Evolutionary conservation across 345 rosid genomes (phyloP).

Genomic region (Gossypium rotundifolium): DNA sequence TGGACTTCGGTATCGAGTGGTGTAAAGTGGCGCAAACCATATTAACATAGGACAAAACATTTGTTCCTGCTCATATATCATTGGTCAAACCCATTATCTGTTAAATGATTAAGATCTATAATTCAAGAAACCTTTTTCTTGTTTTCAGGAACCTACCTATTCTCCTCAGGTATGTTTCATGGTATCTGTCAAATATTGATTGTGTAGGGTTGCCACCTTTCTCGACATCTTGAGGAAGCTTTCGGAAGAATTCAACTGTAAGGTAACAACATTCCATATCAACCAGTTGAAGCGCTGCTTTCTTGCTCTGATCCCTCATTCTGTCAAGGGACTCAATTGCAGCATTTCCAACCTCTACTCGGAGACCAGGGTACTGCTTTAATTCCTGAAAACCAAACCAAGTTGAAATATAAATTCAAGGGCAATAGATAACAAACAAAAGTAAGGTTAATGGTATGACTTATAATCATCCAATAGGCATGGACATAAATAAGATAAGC

Average conservation of each 20-base stretch:
- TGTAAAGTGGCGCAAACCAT: slow-evolving; percentile 89
- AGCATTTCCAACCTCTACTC: slow-evolving; percentile 87
- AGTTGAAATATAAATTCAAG: background rate
- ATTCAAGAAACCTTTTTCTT: background rate
- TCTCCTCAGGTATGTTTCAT: slow-evolving; percentile 81
- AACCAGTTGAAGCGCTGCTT: slow-evolving; percentile 84
- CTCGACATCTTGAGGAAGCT: slow-evolving; percentile 98
- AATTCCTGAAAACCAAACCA: slow-evolving; percentile 58
- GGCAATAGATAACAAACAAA: background rate
- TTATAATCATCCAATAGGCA: background rate
- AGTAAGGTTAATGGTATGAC: background rate
- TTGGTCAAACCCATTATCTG: slow-evolving; percentile 4
- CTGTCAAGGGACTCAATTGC: slow-evolving; percentile 83
- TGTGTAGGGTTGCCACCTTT: slow-evolving; percentile 98
- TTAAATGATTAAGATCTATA: background rate
- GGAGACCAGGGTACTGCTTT: slow-evolving; percentile 90
- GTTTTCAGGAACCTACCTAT: slow-evolving; percentile 50
- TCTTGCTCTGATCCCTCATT: slow-evolving; percentile 86
- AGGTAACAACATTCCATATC: slow-evolving; percentile 94
- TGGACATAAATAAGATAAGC: background rate
- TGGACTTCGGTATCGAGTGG: slow-evolving; percentile 89
- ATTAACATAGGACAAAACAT: slow-evolving; percentile 80
- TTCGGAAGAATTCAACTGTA: slow-evolving; percentile 97
- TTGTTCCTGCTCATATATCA: slow-evolving; percentile 53
- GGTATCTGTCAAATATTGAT: slow-evolving; percentile 91